Conservation (phyloP, 495 filamentous ascomycete genomes). For the Aspergillus cavernicola region DNA sequence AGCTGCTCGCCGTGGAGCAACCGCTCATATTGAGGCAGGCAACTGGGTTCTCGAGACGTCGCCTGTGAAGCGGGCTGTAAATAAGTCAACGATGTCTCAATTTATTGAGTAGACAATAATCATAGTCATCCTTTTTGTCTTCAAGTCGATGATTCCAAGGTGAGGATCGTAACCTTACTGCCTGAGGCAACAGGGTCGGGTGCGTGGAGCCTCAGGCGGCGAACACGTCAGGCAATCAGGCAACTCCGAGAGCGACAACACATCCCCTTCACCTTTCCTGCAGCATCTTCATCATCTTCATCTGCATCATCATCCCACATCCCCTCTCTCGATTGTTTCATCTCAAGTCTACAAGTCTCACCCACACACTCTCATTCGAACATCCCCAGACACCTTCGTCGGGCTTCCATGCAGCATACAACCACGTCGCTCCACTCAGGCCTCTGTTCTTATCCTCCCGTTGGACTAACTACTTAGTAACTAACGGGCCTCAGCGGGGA, state of each 20-base stretch:
- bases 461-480: constrained; percentile 3
- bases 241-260: neutral
- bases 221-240: neutral
- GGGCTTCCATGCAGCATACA: constrained; percentile 26
- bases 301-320: too few relatives aligned
- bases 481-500: constrained; percentile 15
- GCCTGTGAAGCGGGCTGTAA: constrained; percentile 24
- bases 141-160: too few relatives aligned
- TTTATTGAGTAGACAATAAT: too few relatives aligned
- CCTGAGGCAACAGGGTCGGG: constrained; percentile 1
- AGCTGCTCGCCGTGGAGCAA: constrained; percentile 56
- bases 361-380: neutral
- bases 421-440: constrained; percentile 14
- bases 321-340: constrained; percentile 1
- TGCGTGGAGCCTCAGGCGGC: neutral
- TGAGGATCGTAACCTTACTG: neutral
- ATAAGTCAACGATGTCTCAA: neutral
- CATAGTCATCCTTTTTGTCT: too few relatives aligned
- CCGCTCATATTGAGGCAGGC: constrained; percentile 59
- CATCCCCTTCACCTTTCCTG: neutral
- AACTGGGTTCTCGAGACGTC: constrained; percentile 43
- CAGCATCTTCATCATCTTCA: constrained; percentile 3
- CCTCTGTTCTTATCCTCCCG: neutral
- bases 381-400: constrained; percentile 4
- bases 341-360: neutral